Evolutionary conservation across 805 yeast genomes (phyloP).

Genomic region (Candida mattraensis): DNA sequence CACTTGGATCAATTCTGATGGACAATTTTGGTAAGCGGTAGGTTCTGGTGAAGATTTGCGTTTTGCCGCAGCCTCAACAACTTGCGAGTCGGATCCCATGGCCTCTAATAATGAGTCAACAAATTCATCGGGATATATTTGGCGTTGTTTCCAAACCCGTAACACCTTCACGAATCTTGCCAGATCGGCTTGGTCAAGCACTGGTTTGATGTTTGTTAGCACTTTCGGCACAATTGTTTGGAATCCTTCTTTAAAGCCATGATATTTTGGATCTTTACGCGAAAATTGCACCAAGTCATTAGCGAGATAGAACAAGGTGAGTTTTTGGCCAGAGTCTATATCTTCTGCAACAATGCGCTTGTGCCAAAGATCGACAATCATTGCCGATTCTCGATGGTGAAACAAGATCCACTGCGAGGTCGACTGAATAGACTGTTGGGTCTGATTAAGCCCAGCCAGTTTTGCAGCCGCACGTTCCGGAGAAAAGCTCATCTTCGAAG

Average conservation of each 20-base stretch:
- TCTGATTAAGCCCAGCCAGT: constrained; percentile 49
- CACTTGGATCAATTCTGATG: constrained; percentile 28
- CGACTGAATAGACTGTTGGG: constrained; percentile 73
- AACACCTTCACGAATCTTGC: constrained; percentile 50
- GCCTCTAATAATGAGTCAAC: constrained; percentile 16
- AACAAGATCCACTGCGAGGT: constrained; percentile 71
- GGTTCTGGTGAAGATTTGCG: not conserved
- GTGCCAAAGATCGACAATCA: constrained; percentile 56
- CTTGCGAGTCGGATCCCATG: constrained; percentile 3
- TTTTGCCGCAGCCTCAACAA: constrained; percentile 1
- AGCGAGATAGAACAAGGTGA: constrained; percentile 65
- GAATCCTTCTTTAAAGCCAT: constrained; percentile 60
- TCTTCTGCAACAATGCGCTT: constrained; percentile 13
- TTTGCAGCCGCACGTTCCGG: constrained; percentile 49
- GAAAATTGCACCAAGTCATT: constrained; percentile 85
- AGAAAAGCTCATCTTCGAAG: constrained; percentile 46
- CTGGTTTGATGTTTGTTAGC: constrained; percentile 33
- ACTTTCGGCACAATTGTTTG: constrained; percentile 46
- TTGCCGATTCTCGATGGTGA: constrained; percentile 57
- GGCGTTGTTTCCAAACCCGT: constrained; percentile 58
- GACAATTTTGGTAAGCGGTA: constrained; percentile 13
- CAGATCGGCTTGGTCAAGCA: constrained; percentile 27
- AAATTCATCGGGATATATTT: constrained; percentile 38
- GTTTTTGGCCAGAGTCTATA: constrained; percentile 33
- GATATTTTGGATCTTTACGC: constrained; percentile 53